Evolutionary conservation across 73 alveolate genomes (phyloP).

Genomic region (Paramecium primaurelia): DNA sequence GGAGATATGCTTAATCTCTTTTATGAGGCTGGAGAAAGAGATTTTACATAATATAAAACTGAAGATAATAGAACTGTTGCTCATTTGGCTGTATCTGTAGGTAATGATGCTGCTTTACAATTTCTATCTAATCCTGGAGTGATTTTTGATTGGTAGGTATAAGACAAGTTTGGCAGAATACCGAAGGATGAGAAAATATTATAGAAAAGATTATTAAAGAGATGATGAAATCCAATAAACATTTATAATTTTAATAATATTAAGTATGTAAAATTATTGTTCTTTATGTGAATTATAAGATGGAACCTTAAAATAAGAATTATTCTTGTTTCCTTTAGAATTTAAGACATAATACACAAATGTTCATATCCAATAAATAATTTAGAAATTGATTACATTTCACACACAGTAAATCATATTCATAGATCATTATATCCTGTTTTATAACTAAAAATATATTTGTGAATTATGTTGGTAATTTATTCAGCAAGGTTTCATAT

Average conservation of each 20-base stretch:
- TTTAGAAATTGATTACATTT: neutral
- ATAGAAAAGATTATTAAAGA: neutral
- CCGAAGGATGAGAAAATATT: constrained; percentile 29
- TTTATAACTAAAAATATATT: neutral
- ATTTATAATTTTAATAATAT: neutral
- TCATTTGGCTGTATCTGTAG: constrained; percentile 52
- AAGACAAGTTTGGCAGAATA: constrained; percentile 53
- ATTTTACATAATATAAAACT: constrained; percentile 12
- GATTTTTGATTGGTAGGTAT: neutral
- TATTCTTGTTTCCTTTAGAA: neutral
- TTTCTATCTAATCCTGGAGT: constrained; percentile 34
- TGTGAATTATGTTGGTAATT: neutral
- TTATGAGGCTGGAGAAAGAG: constrained; percentile 38
- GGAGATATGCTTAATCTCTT: constrained; percentile 33
- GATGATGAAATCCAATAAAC: neutral
- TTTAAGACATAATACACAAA: neutral
- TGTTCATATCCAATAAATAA: neutral
- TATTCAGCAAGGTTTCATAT: neutral
- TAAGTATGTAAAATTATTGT: neutral
- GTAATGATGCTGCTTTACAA: constrained; percentile 14
- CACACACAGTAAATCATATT: neutral
- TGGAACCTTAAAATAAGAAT: neutral
- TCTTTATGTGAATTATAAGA: neutral
- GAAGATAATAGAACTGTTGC: constrained; percentile 50
- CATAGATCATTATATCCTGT: neutral